Evolutionary conservation across 352 stramenopile species (phyloP).

Genomic region (Phytophthora citrophthora): DNA sequence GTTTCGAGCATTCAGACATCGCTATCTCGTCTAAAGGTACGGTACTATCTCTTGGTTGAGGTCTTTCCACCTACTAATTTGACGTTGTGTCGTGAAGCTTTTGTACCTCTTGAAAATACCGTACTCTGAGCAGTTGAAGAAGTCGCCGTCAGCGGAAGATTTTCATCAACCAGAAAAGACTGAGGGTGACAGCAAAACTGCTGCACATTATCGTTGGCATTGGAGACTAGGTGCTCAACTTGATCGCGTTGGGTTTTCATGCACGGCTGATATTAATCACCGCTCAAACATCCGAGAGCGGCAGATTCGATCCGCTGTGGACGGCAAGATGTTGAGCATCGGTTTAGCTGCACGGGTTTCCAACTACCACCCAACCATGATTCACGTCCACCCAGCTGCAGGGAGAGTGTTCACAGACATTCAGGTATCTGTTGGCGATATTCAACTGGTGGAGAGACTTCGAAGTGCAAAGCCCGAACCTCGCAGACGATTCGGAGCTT

Average conservation of each 20-base stretch:
- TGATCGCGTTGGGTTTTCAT: slow-evolving; percentile 23
- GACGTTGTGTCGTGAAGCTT: slow-evolving; percentile 34
- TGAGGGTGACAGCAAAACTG: neutral
- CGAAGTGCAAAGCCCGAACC: slow-evolving; percentile 8
- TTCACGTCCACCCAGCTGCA: slow-evolving; percentile 3
- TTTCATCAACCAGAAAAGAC: slow-evolving; percentile 2
- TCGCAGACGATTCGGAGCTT: slow-evolving; percentile 42
- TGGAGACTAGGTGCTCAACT: slow-evolving; percentile 42
- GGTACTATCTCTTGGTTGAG: neutral
- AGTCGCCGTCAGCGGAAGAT: neutral
- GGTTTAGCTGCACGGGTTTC: slow-evolving; percentile 40
- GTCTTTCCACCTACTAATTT: slow-evolving; percentile 10
- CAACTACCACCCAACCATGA: slow-evolving; percentile 48
- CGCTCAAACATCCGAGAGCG: slow-evolving; percentile 5
- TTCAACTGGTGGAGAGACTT: slow-evolving; percentile 44
- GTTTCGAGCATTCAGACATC: slow-evolving; percentile 28
- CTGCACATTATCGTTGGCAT: slow-evolving; percentile 23
- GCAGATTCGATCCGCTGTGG: slow-evolving; percentile 14
- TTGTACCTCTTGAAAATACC: slow-evolving; percentile 52
- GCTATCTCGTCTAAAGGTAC: slow-evolving; percentile 47
- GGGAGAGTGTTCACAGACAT: slow-evolving; percentile 41
- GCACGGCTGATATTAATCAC: slow-evolving; percentile 31
- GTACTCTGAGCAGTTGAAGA: slow-evolving; percentile 5
- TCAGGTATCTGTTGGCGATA: slow-evolving; percentile 43
- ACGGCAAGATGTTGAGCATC: slow-evolving; percentile 22